phyloP scores from a whole-genome alignment of 2,329 filamentous ascomycete genomes.

The Fusarium graminum region DNA sequence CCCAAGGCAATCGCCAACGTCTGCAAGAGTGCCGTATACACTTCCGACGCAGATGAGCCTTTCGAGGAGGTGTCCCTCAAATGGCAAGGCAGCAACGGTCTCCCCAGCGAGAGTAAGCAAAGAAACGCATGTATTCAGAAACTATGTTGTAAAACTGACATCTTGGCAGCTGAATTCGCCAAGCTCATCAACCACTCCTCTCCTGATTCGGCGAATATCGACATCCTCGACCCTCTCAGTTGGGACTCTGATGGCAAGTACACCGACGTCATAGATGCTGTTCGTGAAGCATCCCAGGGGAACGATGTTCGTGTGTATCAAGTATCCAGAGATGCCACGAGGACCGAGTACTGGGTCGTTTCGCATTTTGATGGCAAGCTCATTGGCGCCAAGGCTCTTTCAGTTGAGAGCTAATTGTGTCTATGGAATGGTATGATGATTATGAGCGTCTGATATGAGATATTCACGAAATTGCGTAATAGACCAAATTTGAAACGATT shows the following conservation, averaged over 20 bases:
- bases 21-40: slow-evolving; percentile 72
- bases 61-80: slow-evolving; percentile 81
- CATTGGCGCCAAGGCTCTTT: slow-evolving; percentile 82
- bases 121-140: neutral
- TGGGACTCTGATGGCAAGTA: slow-evolving; percentile 84
- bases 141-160: slow-evolving; percentile 21
- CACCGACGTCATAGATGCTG: slow-evolving; percentile 74
- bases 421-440: neutral
- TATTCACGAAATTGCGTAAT: neutral
- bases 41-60: slow-evolving; percentile 86
- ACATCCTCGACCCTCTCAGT: slow-evolving; percentile 74
- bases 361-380: slow-evolving; percentile 72
- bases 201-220: slow-evolving; percentile 68
- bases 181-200: slow-evolving; percentile 71
- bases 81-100: slow-evolving; percentile 64
- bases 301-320: slow-evolving; percentile 81
- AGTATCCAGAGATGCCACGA: slow-evolving; percentile 71
- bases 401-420: slow-evolving; percentile 69
- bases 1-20: slow-evolving; percentile 69
- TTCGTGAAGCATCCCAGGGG: slow-evolving; percentile 72
- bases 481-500: neutral
- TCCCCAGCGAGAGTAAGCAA: slow-evolving; percentile 72
- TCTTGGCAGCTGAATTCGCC: slow-evolving; percentile 73
- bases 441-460: slow-evolving; percentile 7
- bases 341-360: slow-evolving; percentile 85